Evolutionary conservation across 2,329 filamentous ascomycete species (phyloP).

Genomic region (Sporothrix sp.): DNA sequence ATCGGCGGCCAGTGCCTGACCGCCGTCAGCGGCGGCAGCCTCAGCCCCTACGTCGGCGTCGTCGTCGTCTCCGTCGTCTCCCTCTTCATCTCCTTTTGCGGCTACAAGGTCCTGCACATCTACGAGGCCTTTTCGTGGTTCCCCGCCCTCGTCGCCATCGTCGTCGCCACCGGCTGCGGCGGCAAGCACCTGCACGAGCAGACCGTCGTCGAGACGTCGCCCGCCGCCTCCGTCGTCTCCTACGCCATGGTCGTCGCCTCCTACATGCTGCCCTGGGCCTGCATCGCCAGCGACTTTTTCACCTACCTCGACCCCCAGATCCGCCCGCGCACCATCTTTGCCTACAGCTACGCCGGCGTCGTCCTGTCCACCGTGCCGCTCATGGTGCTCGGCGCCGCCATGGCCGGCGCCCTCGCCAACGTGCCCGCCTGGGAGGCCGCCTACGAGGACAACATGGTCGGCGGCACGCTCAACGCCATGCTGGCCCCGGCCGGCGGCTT

Average conservation of each 20-base stretch:
- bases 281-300: slow-evolving; percentile 49
- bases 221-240: slow-evolving; percentile 29
- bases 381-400: slow-evolving; percentile 55
- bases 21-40: slow-evolving; percentile 37
- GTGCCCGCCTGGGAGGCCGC: slow-evolving; percentile 42
- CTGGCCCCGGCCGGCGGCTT: slow-evolving; percentile 47
- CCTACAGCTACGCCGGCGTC: slow-evolving; percentile 48
- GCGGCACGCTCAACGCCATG: slow-evolving; percentile 52
- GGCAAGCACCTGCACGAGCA: slow-evolving; percentile 13
- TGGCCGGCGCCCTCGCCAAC: slow-evolving; percentile 48
- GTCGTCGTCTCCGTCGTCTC: slow-evolving; percentile 35
- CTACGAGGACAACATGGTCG: slow-evolving; percentile 43
- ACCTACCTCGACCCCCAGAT: slow-evolving; percentile 45
- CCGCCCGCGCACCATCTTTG: slow-evolving; percentile 30
- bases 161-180: slow-evolving; percentile 16
- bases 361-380: slow-evolving; percentile 45
- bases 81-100: slow-evolving; percentile 18
- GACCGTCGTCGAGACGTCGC: slow-evolving; percentile 24
- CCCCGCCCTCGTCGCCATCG: slow-evolving; percentile 16
- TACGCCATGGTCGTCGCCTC: slow-evolving; percentile 54
- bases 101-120: slow-evolving; percentile 17
- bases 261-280: slow-evolving; percentile 54
- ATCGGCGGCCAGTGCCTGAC: slow-evolving; percentile 51
- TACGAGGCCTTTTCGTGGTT: slow-evolving; percentile 19
- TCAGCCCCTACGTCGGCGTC: slow-evolving; percentile 48